Evolutionary conservation across 2,329 filamentous ascomycete genomes (phyloP).

Genomic region (Xylaria multiplex): DNA sequence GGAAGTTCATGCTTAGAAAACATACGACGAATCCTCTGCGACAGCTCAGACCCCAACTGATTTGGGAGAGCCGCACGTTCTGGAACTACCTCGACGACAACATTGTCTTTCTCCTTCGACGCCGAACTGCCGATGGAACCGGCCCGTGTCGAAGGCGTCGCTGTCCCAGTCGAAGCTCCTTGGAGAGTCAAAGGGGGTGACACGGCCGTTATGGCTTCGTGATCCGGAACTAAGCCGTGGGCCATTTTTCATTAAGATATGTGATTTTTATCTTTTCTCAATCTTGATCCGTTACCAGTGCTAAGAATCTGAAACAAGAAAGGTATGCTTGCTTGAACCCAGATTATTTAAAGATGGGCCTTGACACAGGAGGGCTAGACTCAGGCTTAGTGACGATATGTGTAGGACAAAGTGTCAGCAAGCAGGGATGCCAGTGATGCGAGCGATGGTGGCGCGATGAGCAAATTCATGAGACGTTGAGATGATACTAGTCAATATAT

Average conservation of each 20-base stretch:
- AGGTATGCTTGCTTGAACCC: not conserved
- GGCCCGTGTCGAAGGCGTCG: conserved; percentile 32
- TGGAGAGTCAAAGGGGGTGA: conserved; percentile 31
- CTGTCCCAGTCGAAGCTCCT: conserved; percentile 32
- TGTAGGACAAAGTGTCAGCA: not conserved
- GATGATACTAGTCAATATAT: conserved; percentile 11
- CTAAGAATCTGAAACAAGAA: not conserved
- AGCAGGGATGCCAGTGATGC: not conserved
- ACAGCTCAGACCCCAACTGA: conserved; percentile 42
- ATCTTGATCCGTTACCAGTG: not conserved
- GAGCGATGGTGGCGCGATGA: not conserved
- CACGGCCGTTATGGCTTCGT: conserved; percentile 35
- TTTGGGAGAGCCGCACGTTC: conserved; percentile 41
- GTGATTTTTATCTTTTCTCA: conserved; percentile 4
- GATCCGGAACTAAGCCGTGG: conserved; percentile 16
- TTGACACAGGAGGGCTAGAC: not conserved
- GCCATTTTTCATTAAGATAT: conserved; percentile 39
- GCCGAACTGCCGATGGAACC: conserved; percentile 35
- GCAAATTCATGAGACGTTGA: not conserved
- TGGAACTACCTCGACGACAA: conserved; percentile 15
- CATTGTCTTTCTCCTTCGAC: conserved; percentile 36
- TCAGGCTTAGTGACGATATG: not conserved
- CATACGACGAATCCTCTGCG: conserved; percentile 44
- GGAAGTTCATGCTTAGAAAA: not conserved
- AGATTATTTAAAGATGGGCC: not conserved